Base-by-base conservation (phyloP, 2,329 filamentous ascomycete species). In the Plectosphaerella cucumerina region DNA sequence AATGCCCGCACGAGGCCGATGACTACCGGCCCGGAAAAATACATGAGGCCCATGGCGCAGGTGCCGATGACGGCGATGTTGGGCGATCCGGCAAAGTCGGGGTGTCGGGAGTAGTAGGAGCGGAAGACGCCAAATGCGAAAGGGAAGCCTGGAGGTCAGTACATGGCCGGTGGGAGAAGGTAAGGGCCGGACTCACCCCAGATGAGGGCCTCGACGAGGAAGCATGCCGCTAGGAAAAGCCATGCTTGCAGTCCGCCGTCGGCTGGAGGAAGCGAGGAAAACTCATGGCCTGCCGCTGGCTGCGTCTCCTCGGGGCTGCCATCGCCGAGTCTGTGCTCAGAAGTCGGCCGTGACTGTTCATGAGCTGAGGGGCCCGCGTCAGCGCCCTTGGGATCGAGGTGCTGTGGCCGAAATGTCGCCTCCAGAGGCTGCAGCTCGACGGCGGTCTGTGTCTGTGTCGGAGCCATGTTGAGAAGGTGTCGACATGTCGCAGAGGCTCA, bases 51-150 rank as follows among this genome's bases (percentile, higher is more conserved):
- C 80, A 79, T 79, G 4, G 82, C 74, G 50, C 77, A 81, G 6
- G 39, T 88, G 1, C 86, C 86, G 49, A 89, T 82, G 14, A 82
- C 71, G 26, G 84, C 76, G 47, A 87, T 81, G 42, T 75, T 70
- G 23, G 73, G 70, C 0, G 75, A 73, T 3, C 74, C 74, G 4
- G 69, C 66, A 50, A 89, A 89, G 1, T 81, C 78, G 5, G 74
- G 73, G 52, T 84, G 74, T 2, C 71, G 77, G 34, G 73, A 77
- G 63, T 89, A 89, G 64, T 87, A 86, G 48, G 85, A 76, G 58
- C 89, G 84, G 60, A 90, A 89, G 21, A 90, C 76, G 42, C 86
- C 86, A 62, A 85, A 90, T 0, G 83, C 76, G 50, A 84, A 84
- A 0, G 84, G 81, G 51, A 89, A 87, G 2, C 85, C 84, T 87